Base-by-base conservation (phyloP, 106 monocot species). In the Posidonia australis region DNA sequence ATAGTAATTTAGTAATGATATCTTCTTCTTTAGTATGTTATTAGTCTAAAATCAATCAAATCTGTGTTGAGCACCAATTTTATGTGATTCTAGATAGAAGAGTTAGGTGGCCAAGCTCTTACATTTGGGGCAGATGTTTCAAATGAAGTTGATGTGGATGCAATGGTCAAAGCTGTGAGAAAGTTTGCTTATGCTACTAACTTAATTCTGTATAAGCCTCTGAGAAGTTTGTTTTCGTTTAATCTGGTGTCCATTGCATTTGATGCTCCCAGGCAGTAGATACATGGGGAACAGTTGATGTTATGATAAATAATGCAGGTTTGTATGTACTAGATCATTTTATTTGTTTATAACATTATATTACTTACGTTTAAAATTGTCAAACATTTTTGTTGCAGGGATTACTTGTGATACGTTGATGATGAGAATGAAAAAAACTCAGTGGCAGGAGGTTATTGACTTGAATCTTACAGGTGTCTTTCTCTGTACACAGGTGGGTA, bases 371-470 rank as follows among this genome's bases (percentile, higher is more conserved):
- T n/a, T n/a, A n/a, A n/a, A n/a, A n/a, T n/a, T n/a, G n/a, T n/a
- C n/a, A n/a, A n/a, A n/a, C n/a, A n/a, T n/a, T n/a, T 20, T 66
- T 43, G 0, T 52, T 68, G 51, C 46, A 92, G 92, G 92, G 64
- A 92, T 92, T 60, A 92, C 92, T 4, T 62, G 87, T 24, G 92
- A 92, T 54, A 78, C 82, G 25, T 70, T 92, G 32, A 63, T 92
- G 71, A 92, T 92, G 92, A 82, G 92, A 63, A 92, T 92, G 92
- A 92, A 87, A 69, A 79, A 80, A 69, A 68, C 84, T 47, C 92
- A 92, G 57, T 92, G 92, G 92, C 84, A 92, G 31, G 92, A 92
- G 44, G 92, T 92, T 30, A 87, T 92, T 63, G 87, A 92, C 54
- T 65, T 84, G 60, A 92, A 92, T 74, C 82, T 92, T 28, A 92